Evolutionary conservation across 768 basidiomycete genomes (phyloP).

Genomic region (Sutorius australiensis): DNA sequence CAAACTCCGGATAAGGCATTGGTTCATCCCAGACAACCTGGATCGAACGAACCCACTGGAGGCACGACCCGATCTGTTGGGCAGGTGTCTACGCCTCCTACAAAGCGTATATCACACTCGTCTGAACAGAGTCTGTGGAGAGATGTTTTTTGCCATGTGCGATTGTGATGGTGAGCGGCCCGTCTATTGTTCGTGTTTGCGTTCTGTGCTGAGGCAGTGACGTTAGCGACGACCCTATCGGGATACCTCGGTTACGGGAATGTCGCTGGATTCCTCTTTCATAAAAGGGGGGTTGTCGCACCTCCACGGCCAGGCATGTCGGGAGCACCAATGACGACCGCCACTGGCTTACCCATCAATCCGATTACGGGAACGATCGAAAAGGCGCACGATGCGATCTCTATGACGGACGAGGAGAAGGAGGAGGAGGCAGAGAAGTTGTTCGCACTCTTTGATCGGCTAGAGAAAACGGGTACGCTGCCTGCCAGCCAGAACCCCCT

Average conservation of each 20-base stretch:
- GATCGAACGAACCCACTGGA: constrained; percentile 81
- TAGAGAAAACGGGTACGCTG: constrained; percentile 73
- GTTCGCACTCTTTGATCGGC: constrained; percentile 85
- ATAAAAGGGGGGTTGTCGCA: constrained; percentile 73
- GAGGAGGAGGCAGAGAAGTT: constrained; percentile 89
- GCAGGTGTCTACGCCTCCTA: constrained; percentile 75
- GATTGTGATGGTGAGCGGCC: constrained; percentile 60
- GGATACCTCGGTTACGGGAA: constrained; percentile 90
- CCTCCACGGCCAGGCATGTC: constrained; percentile 39
- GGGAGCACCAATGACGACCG: constrained; percentile 31
- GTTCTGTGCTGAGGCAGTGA: background rate
- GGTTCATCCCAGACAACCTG: constrained; percentile 71
- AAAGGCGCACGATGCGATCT: constrained; percentile 34
- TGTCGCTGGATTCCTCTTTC: constrained; percentile 91
- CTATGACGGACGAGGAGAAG: constrained; percentile 96
- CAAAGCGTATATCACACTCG: constrained; percentile 67
- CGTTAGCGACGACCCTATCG: constrained; percentile 63
- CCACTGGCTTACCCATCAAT: constrained; percentile 54
- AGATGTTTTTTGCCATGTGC: constrained; percentile 82
- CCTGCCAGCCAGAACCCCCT: constrained; percentile 67
- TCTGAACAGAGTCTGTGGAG: constrained; percentile 75
- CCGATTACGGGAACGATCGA: constrained; percentile 82
- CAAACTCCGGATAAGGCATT: constrained; percentile 54
- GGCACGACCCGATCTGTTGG: constrained; percentile 66
- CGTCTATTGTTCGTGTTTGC: background rate